Evolutionary conservation across 176 grass and related monocot genomes (phyloP).

Genomic region (Rhynchospora pubera): DNA sequence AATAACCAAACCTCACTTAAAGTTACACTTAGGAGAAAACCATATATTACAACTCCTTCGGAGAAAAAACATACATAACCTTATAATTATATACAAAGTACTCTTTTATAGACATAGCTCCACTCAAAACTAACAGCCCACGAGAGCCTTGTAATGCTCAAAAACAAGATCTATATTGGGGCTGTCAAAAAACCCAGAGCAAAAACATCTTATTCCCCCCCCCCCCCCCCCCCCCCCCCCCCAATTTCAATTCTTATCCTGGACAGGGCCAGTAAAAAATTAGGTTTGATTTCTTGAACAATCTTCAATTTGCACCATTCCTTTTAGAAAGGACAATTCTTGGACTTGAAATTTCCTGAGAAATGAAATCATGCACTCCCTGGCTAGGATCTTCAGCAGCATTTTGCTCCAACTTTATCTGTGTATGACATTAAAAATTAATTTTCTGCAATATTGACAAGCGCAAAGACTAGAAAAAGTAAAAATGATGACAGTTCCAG

Average conservation of each 20-base stretch:
- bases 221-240: too few relatives aligned
- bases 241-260: constrained; percentile 15
- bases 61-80: constrained; percentile 24
- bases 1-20: neutral
- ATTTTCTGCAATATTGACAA: neutral
- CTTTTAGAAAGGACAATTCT: constrained; percentile 54
- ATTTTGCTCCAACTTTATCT: constrained; percentile 51
- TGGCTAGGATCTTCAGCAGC: constrained; percentile 22
- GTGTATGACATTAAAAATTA: neutral
- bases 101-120: constrained; percentile 25
- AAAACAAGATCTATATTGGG: constrained; percentile 29
- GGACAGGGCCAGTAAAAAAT: constrained; percentile 37
- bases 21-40: neutral
- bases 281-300: neutral
- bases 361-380: constrained; percentile 17
- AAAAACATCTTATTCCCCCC: constrained; percentile 31
- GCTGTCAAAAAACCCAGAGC: constrained; percentile 66
- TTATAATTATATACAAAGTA: constrained; percentile 27
- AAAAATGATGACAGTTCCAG: neutral
- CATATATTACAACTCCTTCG: constrained; percentile 35
- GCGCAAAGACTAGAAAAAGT: neutral
- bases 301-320: too few relatives aligned
- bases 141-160: constrained; percentile 40
- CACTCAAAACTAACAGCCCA: constrained; percentile 55
- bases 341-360: constrained; percentile 42